Conservation (phyloP, 805 yeast genomes). For the Barnettozyma siamensis region DNA sequence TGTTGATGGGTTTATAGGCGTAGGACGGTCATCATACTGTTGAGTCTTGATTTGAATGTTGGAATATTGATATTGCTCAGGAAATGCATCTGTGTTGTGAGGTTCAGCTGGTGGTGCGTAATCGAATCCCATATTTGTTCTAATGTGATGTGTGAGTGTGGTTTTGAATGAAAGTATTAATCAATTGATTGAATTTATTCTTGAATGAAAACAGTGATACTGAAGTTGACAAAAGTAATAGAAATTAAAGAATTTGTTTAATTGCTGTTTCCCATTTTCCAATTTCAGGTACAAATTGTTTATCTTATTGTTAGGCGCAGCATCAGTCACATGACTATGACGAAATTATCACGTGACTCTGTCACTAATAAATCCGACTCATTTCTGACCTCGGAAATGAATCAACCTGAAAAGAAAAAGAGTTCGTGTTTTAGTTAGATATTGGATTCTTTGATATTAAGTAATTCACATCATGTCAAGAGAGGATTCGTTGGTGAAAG, state of each 20-base stretch:
- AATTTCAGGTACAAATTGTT: no score
- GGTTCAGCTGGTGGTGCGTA: constrained; percentile 7
- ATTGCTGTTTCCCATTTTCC: no score
- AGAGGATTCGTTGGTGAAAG: constrained; percentile 14
- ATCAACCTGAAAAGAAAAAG: neutral
- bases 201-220: no score
- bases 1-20: constrained; percentile 1
- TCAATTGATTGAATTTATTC: no score
- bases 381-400: neutral
- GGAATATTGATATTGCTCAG: constrained; percentile 1
- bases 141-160: no score
- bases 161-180: no score
- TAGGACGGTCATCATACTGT: constrained; percentile 1
- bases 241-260: no score
- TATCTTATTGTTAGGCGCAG: neutral
- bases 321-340: no score
- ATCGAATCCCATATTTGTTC: neutral
- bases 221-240: no score
- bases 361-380: neutral
- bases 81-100: neutral
- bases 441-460: no score
- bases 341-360: no score
- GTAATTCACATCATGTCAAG: constrained; percentile 17
- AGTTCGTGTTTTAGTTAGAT: no score
- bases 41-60: neutral